Base-by-base conservation (phyloP, 352 stramenopile genomes). In the Phytopythium delawarense region DNA sequence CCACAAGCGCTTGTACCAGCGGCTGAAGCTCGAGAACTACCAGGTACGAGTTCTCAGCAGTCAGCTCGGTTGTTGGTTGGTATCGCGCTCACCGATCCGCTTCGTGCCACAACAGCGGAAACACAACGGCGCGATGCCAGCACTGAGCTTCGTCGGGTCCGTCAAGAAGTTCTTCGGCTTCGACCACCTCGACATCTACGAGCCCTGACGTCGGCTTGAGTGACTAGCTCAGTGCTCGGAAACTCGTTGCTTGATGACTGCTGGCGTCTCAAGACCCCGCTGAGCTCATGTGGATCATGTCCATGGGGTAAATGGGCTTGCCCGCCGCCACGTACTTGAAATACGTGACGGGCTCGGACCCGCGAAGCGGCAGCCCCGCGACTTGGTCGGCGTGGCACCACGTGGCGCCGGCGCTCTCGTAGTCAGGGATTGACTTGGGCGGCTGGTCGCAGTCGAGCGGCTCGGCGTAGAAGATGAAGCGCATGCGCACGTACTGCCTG, bases 341-440 rank as follows among this genome's bases (percentile, higher is more conserved):
- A 60, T 89, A 95, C 1, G 74, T 80, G 49, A 84, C 67, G 3
- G 86, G 86, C 49, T 95, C 86, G 1, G 81, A 81, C 16, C 86
- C 86, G 46, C 86, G 81, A 46, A 95, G 69, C 35, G 84, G 84
- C 50, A 95, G 61, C 32, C 67, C 69, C 4, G 62, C 70, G 32
- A 95, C 84, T 58, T 95, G 81, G 44, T 95, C 82, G 16, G 73
- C 81, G 4, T 67, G 59, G 66, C 82, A 92, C 86, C 86, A 95
- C 44, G 84, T 89, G 18, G 86, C 86, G 7, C 86, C 86, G 15
- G 78, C 83, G 50, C 86, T 95, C 65, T 95, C 86, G 51, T 93
- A 95, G 56, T 95, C 84, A n/a, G 86, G 86, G 57, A 95, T 93
- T 6, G 84, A 93, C 63, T 95, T 95, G 15, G 86, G 86, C 11